phyloP scores from a whole-genome alignment of 805 yeast genomes.

The Spathaspora hagerdaliae region DNA sequence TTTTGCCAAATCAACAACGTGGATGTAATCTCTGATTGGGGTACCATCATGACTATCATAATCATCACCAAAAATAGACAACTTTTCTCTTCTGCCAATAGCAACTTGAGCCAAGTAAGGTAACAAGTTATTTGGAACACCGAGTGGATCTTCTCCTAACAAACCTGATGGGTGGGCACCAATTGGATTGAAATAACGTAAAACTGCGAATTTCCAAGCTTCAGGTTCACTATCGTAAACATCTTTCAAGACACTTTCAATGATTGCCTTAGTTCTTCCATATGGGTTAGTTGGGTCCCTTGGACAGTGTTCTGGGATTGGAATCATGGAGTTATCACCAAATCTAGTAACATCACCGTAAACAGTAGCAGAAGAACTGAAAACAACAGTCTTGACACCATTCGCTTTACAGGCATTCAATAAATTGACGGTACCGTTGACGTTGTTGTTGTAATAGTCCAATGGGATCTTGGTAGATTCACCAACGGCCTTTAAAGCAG shows the following conservation, averaged over 20 bases:
- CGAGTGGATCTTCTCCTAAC: conserved; percentile 78
- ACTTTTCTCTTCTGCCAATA: conserved; percentile 61
- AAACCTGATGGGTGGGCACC: conserved; percentile 84
- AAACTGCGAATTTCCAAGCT: conserved; percentile 52
- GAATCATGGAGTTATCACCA: conserved; percentile 54
- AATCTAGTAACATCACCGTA: conserved; percentile 79
- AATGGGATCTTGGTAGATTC: conserved; percentile 69
- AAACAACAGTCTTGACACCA: conserved; percentile 53
- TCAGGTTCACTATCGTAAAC: conserved; percentile 41
- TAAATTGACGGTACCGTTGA: conserved; percentile 59
- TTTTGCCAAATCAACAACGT: conserved; percentile 72
- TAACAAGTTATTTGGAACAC: conserved; percentile 70
- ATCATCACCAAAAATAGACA: conserved; percentile 69
- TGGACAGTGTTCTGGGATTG: conserved; percentile 77
- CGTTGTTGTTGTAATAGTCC: conserved; percentile 64
- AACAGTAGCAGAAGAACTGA: conserved; percentile 78
- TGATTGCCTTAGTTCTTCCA: conserved; percentile 65
- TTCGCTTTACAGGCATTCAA: conserved; percentile 48
- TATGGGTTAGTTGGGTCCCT: conserved; percentile 74
- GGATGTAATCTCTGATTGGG: conserved; percentile 78
- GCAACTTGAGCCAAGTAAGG: conserved; percentile 80
- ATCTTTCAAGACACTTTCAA: conserved; percentile 61
- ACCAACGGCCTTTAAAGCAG: conserved; percentile 81
- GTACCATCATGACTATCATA: conserved; percentile 73
- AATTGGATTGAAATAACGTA: conserved; percentile 79